These are phyloP conservation scores for Solidago caesia DNA, from an alignment of 129 eudicot species.

Conservation along the genomic window DNA sequence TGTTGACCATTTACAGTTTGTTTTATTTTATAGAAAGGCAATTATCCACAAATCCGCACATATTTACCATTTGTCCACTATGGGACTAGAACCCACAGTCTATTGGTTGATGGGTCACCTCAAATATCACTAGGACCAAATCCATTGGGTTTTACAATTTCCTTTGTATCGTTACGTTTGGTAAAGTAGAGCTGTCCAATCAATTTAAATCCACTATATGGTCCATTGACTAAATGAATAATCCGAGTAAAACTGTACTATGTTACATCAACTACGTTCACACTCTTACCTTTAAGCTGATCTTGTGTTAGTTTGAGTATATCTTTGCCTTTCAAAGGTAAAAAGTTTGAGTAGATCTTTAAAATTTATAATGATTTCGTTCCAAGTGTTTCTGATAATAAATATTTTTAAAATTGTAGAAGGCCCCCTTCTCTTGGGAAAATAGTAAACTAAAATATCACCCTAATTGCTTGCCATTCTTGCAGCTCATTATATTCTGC, in stretches of 20 bases:
- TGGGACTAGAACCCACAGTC: too few relatives aligned
- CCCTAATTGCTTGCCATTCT: neutral
- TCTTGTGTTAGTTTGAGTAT: neutral
- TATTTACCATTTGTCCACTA: too few relatives aligned
- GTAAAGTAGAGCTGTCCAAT: neutral
- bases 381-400: neutral
- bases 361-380: too few relatives aligned
- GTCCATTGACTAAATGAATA: neutral
- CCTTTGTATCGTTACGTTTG: too few relatives aligned
- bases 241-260: neutral
- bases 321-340: too few relatives aligned
- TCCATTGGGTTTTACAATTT: too few relatives aligned
- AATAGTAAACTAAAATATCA: neutral
- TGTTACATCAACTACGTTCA: neutral
- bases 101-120: too few relatives aligned
- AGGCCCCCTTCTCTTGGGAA: neutral
- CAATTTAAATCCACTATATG: neutral
- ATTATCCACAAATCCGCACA: too few relatives aligned
- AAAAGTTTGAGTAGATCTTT: too few relatives aligned
- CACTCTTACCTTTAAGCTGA: neutral
- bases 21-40: too few relatives aligned
- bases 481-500: neutral
- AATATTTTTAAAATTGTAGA: neutral
- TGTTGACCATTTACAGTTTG: too few relatives aligned
- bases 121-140: too few relatives aligned